These are phyloP conservation scores for Sporobolus alterniflorus DNA, from an alignment of 202 grass and related monocot species.

Conservation along the genomic window DNA sequence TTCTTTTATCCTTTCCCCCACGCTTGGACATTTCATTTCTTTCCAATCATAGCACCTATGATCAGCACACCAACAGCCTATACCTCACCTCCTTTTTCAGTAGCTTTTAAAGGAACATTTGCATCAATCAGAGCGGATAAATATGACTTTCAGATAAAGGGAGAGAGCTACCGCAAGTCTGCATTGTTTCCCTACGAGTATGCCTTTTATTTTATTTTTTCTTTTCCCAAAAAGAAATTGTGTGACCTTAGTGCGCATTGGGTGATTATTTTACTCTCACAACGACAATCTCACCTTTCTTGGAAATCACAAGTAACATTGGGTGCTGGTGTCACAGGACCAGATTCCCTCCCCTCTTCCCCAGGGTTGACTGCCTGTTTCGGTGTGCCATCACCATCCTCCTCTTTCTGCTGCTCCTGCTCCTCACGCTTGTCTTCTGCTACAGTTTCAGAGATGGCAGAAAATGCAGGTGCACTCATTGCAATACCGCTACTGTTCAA, in stretches of 20 bases:
- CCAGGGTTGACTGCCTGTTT: constrained; percentile 51
- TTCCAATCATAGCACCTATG: constrained; percentile 23
- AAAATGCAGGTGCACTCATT: neutral
- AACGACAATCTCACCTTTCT: constrained; percentile 63
- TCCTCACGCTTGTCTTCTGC: constrained; percentile 36
- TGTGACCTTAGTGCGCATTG: neutral
- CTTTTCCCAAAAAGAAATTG: constrained; percentile 36
- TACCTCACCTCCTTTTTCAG: constrained; percentile 3
- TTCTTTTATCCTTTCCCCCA: constrained; percentile 25
- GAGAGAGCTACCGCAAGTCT: neutral
- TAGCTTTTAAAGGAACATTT: neutral
- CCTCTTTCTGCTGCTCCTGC: constrained; percentile 37
- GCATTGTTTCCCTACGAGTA: constrained; percentile 5
- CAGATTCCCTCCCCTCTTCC: constrained; percentile 55
- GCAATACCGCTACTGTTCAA: constrained; percentile 17
- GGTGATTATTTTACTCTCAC: constrained; percentile 9
- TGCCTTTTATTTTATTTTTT: neutral
- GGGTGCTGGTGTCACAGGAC: constrained; percentile 26
- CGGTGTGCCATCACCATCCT: constrained; percentile 4
- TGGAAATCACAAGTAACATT: constrained; percentile 57
- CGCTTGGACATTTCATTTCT: constrained; percentile 25
- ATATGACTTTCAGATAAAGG: constrained; percentile 28
- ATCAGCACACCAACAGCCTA: constrained; percentile 27
- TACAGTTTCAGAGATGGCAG: constrained; percentile 19
- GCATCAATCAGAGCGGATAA: constrained; percentile 10